These are phyloP conservation scores for Reutealis trisperma DNA, from an alignment of 345 rosid species.

Conservation along the genomic window DNA sequence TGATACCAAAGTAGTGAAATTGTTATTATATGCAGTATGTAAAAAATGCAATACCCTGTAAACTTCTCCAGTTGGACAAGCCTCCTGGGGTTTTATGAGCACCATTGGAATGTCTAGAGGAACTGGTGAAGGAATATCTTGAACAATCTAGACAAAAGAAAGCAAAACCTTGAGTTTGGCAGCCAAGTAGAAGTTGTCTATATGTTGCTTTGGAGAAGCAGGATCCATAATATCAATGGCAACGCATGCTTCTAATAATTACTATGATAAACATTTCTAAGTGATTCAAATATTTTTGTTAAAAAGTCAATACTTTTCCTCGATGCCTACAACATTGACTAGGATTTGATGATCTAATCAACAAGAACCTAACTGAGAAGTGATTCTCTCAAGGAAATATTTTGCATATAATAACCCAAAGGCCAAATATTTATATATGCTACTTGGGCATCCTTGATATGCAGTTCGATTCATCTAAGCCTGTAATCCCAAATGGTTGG, in stretches of 20 bases:
- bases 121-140: slow-evolving; percentile 79
- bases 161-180: slow-evolving; percentile 11
- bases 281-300: not conserved
- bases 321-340: not conserved
- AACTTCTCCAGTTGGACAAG: slow-evolving; percentile 93
- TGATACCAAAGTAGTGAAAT: slow-evolving; percentile 11
- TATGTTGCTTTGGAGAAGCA: not conserved
- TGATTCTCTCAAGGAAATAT: not conserved
- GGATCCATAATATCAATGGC: not conserved
- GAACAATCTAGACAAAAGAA: slow-evolving; percentile 56
- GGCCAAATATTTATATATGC: not conserved
- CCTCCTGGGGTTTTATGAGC: slow-evolving; percentile 83
- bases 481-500: not conserved
- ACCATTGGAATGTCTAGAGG: slow-evolving; percentile 75
- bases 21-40: not conserved
- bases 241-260: not conserved
- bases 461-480: not conserved
- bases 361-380: not conserved
- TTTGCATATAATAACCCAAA: not conserved
- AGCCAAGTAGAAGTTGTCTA: not conserved
- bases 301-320: not conserved
- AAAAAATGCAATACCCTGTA: slow-evolving; percentile 59
- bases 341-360: not conserved
- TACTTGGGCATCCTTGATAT: not conserved
- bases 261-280: not conserved